These are phyloP conservation scores for Globisporangium splendens DNA, from an alignment of 352 stramenopile genomes.

Conservation along the genomic window DNA sequence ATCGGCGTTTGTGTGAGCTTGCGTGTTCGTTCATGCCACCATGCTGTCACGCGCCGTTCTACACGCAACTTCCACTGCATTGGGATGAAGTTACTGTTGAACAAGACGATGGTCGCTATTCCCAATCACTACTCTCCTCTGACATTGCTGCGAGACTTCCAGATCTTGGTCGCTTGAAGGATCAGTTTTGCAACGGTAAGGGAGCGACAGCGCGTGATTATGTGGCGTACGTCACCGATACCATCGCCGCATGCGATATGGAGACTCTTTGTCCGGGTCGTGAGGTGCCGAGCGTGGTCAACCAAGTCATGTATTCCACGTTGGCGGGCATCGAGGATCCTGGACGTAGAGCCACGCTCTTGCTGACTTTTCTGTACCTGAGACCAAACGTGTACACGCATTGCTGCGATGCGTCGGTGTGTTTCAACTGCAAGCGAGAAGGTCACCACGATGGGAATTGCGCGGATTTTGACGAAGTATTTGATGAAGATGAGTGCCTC, in stretches of 20 bases:
- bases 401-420: neutral
- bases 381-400: neutral
- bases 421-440: constrained; percentile 3
- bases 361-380: constrained; percentile 1
- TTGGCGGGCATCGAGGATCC: neutral
- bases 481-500: constrained; percentile 3
- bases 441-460: neutral
- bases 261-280: neutral
- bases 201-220: neutral
- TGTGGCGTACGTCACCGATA: neutral
- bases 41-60: neutral
- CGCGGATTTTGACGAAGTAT: neutral
- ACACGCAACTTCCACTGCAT: neutral
- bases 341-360: neutral
- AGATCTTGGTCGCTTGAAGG: neutral
- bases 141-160: neutral
- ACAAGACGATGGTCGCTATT: neutral
- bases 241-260: neutral
- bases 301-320: neutral
- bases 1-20: neutral
- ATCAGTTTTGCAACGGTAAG: neutral
- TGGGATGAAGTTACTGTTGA: neutral
- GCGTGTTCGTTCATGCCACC: neutral
- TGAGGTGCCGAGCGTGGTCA: neutral
- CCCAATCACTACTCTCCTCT: neutral